Evolutionary conservation across 108 stramenopile genomes (phyloP), one percentile per base, ranked within the genome.

Genomic region (Fragilariopsis cylindrus): DNA sequence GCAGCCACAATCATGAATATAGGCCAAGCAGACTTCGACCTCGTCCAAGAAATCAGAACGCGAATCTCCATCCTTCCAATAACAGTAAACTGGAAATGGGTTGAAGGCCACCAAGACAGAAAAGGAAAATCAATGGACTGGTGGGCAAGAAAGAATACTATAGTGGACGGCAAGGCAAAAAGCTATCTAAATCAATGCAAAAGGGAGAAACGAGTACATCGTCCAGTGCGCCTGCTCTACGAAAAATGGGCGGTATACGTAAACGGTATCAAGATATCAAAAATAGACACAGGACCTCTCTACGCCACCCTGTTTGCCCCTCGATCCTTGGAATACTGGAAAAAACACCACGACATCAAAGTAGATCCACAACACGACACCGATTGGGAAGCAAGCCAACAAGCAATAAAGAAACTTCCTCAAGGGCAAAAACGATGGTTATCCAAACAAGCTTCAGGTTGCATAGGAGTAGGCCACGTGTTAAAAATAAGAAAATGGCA

Each of bases 31-130:
- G 9, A 41, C 39, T 66, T 44, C 30, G 65, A 66, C 43, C 65
- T 66, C 9, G 13, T 66, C 15, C 11, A n/a, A 45, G 9, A 7
- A 12, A 45, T 45, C 9, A 41, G 65, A 9, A 41, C 9, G 7
- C 15, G 15, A 44, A 7, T 39, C 12, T 11, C 15, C 7, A 39
- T 21, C 12, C 65, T 66, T 21, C 65, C 65, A 12, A 44, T 66
- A 9, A 11, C 15, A 21, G 16, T 66, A 44, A 39, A 41, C 1
- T 66, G 42, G 42, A 41, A 45, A 45, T 66, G 65, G 65, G 65
- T 66, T 21, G 65, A 66, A 45, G 65, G 65, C 12, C 65, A 66
- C 65, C 65, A 66, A 66, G 15, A 12, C 12, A 45, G 47, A 66
- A 41, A 45, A 9, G 65, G 65, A 9, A 66, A 44, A 44, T 12